Percentiles rank a stretch among this genome's conserved stretches.
These are phyloP conservation scores for Skeletonema menzelii DNA, from an alignment of 108 stramenopile species.

Conservation along the genomic window DNA sequence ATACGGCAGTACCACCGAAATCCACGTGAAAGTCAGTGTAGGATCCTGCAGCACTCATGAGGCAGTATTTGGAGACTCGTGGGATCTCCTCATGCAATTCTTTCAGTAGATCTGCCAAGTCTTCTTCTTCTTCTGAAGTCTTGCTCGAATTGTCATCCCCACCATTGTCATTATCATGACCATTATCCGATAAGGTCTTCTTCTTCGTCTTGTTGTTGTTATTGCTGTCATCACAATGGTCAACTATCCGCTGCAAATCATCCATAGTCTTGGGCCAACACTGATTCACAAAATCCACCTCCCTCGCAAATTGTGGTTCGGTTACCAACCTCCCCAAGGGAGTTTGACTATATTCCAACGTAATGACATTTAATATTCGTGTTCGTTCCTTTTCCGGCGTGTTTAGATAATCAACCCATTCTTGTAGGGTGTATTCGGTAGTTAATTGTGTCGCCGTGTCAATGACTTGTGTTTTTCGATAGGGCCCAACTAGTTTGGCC, in stretches of 20 bases:
- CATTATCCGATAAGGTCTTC: background rate
- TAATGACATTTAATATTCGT: slow-evolving; percentile 69
- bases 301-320: slow-evolving; percentile 76
- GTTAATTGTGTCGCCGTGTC: slow-evolving; percentile 20
- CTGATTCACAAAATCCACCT: slow-evolving; percentile 80
- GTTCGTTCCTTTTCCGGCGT: slow-evolving; percentile 12
- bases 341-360: slow-evolving; percentile 65
- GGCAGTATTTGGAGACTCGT: slow-evolving; percentile 84
- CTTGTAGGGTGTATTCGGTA: slow-evolving; percentile 6
- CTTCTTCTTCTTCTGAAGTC: background rate
- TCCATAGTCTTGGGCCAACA: slow-evolving; percentile 59
- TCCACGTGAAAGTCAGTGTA: slow-evolving; percentile 96
- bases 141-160: background rate
- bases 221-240: background rate
- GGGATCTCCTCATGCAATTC: slow-evolving; percentile 45
- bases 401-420: slow-evolving; percentile 13
- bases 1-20: slow-evolving; percentile 94
- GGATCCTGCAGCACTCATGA: slow-evolving; percentile 78
- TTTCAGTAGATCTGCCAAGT: slow-evolving; percentile 9
- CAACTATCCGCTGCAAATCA: background rate
- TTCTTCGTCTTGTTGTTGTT: background rate
- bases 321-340: slow-evolving; percentile 45
- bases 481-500: slow-evolving; percentile 7
- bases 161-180: background rate
- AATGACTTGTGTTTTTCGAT: slow-evolving; percentile 8